Evolutionary conservation across 208 protist genomes (phyloP).

Genomic region (Trypanosoma theileri): DNA sequence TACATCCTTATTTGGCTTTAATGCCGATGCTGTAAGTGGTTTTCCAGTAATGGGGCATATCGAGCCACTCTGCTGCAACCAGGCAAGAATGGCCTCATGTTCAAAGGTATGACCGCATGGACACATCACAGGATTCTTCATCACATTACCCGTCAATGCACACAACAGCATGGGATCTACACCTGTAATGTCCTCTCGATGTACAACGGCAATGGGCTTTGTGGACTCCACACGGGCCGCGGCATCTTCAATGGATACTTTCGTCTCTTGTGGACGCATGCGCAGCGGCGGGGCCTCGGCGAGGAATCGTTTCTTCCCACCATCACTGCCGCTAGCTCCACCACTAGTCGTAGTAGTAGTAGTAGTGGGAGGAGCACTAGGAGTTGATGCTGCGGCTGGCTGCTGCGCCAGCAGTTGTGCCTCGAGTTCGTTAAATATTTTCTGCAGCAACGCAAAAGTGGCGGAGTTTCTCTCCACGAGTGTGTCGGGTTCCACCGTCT

Average conservation of each 20-base stretch:
- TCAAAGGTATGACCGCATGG: constrained; percentile 91
- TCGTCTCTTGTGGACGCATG: constrained; percentile 41
- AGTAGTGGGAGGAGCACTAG: constrained; percentile 16
- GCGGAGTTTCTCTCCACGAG: constrained; percentile 59
- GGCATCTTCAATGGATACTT: constrained; percentile 78
- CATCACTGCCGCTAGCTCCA: too few relatives aligned
- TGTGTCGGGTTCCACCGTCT: constrained; percentile 60
- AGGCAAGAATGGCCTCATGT: constrained; percentile 77
- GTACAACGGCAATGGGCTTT: constrained; percentile 40
- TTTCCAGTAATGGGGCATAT: constrained; percentile 91
- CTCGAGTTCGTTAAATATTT: constrained; percentile 52
- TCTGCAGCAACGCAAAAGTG: constrained; percentile 71
- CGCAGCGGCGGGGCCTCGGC: constrained; percentile 65
- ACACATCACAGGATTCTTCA: constrained; percentile 91
- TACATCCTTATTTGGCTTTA: constrained; percentile 69
- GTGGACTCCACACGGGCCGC: constrained; percentile 52
- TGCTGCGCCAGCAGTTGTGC: constrained; percentile 30
- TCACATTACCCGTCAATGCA: constrained; percentile 81
- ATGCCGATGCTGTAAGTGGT: constrained; percentile 53
- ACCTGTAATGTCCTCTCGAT: constrained; percentile 53
- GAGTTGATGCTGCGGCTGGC: constrained; percentile 20
- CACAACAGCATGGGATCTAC: constrained; percentile 72
- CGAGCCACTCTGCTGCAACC: constrained; percentile 87
- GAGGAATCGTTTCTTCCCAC: constrained; percentile 35
- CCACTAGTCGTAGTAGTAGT: not conserved